A percentile compares a stretch with the other conserved stretches of the same genome.
Conservation (phyloP, 352 stramenopile genomes). For the Phytopythium aichiense region DNA sequence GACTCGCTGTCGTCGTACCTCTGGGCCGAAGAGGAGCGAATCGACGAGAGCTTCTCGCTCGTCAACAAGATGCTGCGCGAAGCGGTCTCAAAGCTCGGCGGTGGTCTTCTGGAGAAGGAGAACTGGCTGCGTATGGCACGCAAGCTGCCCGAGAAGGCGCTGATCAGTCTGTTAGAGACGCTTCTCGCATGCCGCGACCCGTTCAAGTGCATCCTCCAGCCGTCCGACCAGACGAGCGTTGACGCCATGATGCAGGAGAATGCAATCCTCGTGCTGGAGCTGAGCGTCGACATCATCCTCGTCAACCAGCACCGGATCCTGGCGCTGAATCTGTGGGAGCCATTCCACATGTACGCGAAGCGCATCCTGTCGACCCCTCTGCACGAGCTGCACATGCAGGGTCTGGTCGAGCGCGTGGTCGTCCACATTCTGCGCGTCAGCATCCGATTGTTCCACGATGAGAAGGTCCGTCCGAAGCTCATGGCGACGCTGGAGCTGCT, state of each 20-base stretch:
- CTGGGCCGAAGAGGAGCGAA: conserved; percentile 79
- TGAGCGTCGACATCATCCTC: conserved; percentile 81
- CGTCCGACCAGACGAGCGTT: conserved; percentile 34
- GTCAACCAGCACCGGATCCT: conserved; percentile 80
- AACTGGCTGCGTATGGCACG: conserved; percentile 83
- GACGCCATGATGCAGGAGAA: conserved; percentile 89
- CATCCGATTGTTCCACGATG: conserved; percentile 84
- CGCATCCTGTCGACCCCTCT: conserved; percentile 69
- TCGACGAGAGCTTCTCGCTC: conserved; percentile 74
- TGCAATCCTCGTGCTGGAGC: conserved; percentile 81
- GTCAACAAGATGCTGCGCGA: conserved; percentile 80
- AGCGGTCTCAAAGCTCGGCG: conserved; percentile 62
- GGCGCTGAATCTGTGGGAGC: conserved; percentile 68
- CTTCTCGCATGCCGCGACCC: conserved; percentile 69
- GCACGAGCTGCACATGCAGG: conserved; percentile 71
- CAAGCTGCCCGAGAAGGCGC: conserved; percentile 59
- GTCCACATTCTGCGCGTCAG: conserved; percentile 84
- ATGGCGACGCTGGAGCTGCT: conserved; percentile 77
- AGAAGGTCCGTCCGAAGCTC: conserved; percentile 74
- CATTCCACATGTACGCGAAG: conserved; percentile 78
- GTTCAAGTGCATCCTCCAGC: conserved; percentile 73
- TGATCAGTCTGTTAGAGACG: conserved; percentile 68
- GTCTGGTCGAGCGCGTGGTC: conserved; percentile 78
- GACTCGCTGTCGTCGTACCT: conserved; percentile 80
- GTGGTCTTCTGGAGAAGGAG: conserved; percentile 78